These are phyloP conservation scores for Globisporangium nodosum DNA, from an alignment of 352 stramenopile genomes.

Conservation along the genomic window DNA sequence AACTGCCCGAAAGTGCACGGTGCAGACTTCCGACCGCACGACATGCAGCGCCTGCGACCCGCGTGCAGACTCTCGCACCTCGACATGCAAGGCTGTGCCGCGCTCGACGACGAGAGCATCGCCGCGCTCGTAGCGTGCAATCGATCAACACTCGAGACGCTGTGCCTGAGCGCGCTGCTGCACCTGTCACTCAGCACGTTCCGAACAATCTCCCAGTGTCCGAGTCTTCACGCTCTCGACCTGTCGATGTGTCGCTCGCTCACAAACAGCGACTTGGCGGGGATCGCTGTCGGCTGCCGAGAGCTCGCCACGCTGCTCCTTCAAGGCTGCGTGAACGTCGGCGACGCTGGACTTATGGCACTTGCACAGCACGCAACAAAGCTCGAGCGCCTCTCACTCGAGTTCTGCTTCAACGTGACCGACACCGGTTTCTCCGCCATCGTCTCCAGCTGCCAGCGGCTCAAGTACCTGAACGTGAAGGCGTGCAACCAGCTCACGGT, in stretches of 20 bases:
- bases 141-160: constrained; percentile 30
- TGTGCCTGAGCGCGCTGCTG: constrained; percentile 63
- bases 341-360: constrained; percentile 42
- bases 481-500: constrained; percentile 80
- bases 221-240: constrained; percentile 50
- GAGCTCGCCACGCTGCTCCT: constrained; percentile 44
- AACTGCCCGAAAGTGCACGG: constrained; percentile 58
- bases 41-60: constrained; percentile 6
- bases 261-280: constrained; percentile 41
- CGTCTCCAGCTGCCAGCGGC: constrained; percentile 31
- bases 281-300: constrained; percentile 35
- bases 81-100: constrained; percentile 48
- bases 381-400: constrained; percentile 68
- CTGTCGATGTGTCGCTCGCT: constrained; percentile 74
- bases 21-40: constrained; percentile 29
- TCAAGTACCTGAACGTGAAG: constrained; percentile 83
- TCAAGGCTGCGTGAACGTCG: constrained; percentile 61
- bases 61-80: constrained; percentile 26
- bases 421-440: constrained; percentile 56
- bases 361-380: constrained; percentile 28
- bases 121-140: constrained; percentile 44
- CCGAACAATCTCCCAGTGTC: constrained; percentile 45
- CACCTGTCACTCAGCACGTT: constrained; percentile 53
- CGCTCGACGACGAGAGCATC: constrained; percentile 43
- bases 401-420: constrained; percentile 87